phyloP scores from a whole-genome alignment of 169 alveolate genomes.

The Miamiensis avidus region DNA sequence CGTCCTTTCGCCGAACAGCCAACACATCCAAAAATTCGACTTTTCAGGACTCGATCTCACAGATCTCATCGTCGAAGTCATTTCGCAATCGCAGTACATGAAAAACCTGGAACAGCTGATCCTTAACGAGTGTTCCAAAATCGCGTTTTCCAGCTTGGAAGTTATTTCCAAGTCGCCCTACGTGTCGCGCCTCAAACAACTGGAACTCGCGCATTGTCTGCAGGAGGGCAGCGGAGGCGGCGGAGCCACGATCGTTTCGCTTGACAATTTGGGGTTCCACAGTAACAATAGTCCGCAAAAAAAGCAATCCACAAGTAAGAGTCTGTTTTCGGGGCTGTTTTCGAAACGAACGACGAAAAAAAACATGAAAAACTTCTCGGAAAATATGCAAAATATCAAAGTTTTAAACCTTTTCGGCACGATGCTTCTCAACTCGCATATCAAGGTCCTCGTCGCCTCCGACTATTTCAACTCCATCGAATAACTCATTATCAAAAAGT shows the following conservation, averaged over 20 bases:
- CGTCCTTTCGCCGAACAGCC: neutral
- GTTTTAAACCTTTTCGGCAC: neutral
- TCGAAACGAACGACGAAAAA: neutral
- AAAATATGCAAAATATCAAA: slow-evolving; percentile 5
- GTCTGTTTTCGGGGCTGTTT: slow-evolving; percentile 10
- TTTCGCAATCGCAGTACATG: slow-evolving; percentile 6
- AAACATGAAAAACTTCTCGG: neutral
- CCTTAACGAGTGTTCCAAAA: slow-evolving; percentile 12
- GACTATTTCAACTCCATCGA: neutral
- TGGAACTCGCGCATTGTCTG: slow-evolving; percentile 6
- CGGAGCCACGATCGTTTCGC: neutral
- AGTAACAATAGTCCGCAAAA: neutral
- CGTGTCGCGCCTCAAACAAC: neutral
- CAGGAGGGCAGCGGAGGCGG: neutral
- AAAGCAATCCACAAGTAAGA: neutral
- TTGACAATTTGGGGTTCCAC: neutral
- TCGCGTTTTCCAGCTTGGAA: slow-evolving; percentile 4
- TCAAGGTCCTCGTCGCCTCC: neutral
- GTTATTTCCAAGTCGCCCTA: neutral
- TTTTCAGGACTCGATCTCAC: slow-evolving; percentile 9
- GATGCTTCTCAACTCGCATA: neutral
- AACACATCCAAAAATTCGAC: neutral
- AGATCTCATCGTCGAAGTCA: neutral
- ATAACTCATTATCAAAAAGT: too few species aligned
- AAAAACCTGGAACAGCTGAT: neutral